phyloP scores from a whole-genome alignment of 2,329 filamentous ascomycete species.

The Ambrosiella beaveri region DNA sequence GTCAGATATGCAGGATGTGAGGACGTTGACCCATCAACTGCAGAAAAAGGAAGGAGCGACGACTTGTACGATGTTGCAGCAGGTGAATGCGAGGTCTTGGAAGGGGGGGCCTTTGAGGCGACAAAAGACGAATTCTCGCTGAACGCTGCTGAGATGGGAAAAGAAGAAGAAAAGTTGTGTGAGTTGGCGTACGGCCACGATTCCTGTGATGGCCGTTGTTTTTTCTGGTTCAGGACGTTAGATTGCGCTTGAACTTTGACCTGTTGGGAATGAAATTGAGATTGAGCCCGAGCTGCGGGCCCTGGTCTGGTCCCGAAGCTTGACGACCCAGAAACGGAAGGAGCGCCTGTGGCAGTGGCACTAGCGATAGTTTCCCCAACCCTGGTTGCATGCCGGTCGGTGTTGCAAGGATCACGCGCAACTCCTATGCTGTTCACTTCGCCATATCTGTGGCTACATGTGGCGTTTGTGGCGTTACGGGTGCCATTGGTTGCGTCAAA shows the following conservation, averaged over 20 bases:
- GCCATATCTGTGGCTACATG: background rate
- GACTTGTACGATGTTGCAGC: background rate
- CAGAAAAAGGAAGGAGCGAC: background rate
- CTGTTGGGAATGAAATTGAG: constrained; percentile 5
- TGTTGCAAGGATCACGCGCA: background rate
- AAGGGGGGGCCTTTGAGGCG: background rate
- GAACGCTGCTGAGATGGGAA: background rate
- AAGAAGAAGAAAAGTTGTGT: background rate
- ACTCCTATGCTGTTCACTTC: background rate
- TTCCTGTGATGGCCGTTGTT: background rate
- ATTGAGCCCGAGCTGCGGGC: constrained; percentile 1
- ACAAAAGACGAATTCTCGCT: background rate
- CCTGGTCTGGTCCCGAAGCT: constrained; percentile 1
- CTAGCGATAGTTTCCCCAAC: background rate
- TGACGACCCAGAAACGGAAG: constrained; percentile 3
- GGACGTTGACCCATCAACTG: background rate
- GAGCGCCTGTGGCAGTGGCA: background rate
- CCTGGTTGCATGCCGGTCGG: background rate
- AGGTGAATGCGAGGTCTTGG: background rate
- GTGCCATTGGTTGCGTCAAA: background rate
- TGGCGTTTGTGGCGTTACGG: constrained; percentile 1
- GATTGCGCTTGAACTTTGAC: constrained; percentile 3
- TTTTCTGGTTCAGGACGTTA: background rate
- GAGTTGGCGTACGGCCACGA: background rate
- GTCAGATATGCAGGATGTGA: background rate